Conservation (phyloP, 768 basidiomycete species). For the Trametes meyenii region DNA sequence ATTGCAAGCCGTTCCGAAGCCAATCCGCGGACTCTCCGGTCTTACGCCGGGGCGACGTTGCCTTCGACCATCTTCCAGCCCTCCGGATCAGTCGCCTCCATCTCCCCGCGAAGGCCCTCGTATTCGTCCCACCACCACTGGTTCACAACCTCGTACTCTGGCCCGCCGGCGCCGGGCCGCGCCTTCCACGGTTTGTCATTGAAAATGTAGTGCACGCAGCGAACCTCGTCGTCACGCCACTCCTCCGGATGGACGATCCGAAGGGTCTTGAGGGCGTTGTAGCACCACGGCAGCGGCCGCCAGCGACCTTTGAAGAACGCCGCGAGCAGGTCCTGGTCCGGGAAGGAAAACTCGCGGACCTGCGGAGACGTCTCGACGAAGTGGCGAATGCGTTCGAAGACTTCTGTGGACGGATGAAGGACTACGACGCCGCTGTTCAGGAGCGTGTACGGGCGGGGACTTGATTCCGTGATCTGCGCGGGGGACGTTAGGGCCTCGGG, state of each 20-base stretch:
- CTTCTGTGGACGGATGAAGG: conserved; percentile 67
- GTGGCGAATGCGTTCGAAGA: conserved; percentile 54
- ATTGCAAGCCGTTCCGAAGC: no score
- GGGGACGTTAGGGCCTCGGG: conserved; percentile 52
- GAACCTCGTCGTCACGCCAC: conserved; percentile 87
- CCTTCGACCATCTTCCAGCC: conserved; percentile 54
- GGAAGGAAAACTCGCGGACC: conserved; percentile 65
- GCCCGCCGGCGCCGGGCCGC: conserved; percentile 44
- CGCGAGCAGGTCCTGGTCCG: conserved; percentile 92
- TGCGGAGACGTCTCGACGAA: conserved; percentile 60
- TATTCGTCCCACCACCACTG: conserved; percentile 84
- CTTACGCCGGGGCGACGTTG: conserved; percentile 44
- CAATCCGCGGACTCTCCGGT: not conserved
- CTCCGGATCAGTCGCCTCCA: conserved; percentile 47
- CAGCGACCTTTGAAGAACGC: conserved; percentile 78
- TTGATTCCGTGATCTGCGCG: conserved; percentile 40
- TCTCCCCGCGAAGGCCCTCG: conserved; percentile 41
- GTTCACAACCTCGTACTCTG: conserved; percentile 53
- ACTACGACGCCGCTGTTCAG: conserved; percentile 93
- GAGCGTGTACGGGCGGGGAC: conserved; percentile 76
- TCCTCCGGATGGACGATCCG: conserved; percentile 67
- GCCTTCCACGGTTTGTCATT: conserved; percentile 85
- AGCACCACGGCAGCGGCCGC: conserved; percentile 81
- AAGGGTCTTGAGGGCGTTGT: conserved; percentile 93
- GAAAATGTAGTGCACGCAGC: conserved; percentile 87